Evolutionary conservation across 208 protist species (phyloP).

Genomic region (Acanthamoeba castellanii): DNA sequence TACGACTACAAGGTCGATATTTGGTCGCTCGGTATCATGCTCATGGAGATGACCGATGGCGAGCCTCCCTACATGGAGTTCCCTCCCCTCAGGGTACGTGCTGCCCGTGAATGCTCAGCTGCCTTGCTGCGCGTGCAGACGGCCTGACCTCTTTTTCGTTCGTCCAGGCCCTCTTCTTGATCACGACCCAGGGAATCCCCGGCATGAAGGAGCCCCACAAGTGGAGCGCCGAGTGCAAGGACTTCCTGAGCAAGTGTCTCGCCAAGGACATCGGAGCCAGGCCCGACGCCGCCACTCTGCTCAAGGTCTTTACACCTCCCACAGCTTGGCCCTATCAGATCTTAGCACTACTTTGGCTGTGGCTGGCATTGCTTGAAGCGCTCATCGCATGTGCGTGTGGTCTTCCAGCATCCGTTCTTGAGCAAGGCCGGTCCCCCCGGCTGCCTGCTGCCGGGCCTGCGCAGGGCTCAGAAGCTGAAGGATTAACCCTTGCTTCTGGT

Average conservation of each 20-base stretch:
- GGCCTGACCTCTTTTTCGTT: neutral
- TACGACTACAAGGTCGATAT: constrained; percentile 76
- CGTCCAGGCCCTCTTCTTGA: constrained; percentile 82
- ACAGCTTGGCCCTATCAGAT: too few relatives aligned
- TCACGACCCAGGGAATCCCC: constrained; percentile 86
- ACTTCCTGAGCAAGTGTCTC: constrained; percentile 83
- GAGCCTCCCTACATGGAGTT: constrained; percentile 84
- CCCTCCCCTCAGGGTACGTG: constrained; percentile 76
- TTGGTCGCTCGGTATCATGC: constrained; percentile 83
- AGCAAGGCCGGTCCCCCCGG: constrained; percentile 13
- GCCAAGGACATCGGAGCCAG: constrained; percentile 64
- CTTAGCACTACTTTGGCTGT: neutral
- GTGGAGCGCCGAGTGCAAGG: constrained; percentile 77
- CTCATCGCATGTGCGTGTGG: neutral
- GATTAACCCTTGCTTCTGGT: neutral
- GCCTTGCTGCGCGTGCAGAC: neutral
- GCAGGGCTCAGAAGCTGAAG: constrained; percentile 46
- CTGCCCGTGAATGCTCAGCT: neutral
- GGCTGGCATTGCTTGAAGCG: neutral
- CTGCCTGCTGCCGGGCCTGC: constrained; percentile 27
- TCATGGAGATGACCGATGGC: constrained; percentile 77
- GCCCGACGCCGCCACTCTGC: constrained; percentile 1
- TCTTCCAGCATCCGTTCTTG: constrained; percentile 37
- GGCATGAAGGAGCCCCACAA: constrained; percentile 81
- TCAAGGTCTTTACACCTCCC: constrained; percentile 18